A percentile compares a stretch with the other conserved stretches of the same genome.
These are phyloP conservation scores for Stipa capillata DNA, from an alignment of 176 grass and related monocot genomes.

Conservation along the genomic window DNA sequence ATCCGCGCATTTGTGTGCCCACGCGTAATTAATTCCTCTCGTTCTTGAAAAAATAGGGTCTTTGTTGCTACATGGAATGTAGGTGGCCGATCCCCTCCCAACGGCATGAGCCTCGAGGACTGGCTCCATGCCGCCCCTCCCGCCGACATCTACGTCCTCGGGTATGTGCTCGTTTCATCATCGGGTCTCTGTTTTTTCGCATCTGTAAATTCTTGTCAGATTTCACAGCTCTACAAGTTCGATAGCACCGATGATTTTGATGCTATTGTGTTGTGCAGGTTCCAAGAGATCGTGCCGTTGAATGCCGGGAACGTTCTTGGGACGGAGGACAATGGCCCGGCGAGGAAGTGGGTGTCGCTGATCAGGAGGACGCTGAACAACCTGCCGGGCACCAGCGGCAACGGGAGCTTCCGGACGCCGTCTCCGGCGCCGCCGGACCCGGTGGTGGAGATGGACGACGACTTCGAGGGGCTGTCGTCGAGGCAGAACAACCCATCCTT, in stretches of 20 bases:
- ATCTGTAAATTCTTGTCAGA: not conserved
- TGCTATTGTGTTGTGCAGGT: constrained; percentile 27
- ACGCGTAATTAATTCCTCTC: not conserved
- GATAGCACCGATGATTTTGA: not conserved
- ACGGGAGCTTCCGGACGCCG: constrained; percentile 73
- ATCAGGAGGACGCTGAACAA: constrained; percentile 84
- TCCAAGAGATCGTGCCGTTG: constrained; percentile 96
- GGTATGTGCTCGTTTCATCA: constrained; percentile 27
- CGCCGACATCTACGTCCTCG: constrained; percentile 91
- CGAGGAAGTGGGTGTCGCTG: constrained; percentile 87
- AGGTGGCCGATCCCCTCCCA: constrained; percentile 76
- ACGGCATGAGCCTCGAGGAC: constrained; percentile 83
- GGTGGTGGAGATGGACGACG: constrained; percentile 74
- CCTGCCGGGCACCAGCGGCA: constrained; percentile 58
- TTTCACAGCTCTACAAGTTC: not conserved
- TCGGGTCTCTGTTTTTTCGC: not conserved
- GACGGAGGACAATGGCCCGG: constrained; percentile 94
- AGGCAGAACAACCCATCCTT: constrained; percentile 50
- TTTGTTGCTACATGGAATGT: constrained; percentile 99
- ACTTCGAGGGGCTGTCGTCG: constrained; percentile 69
- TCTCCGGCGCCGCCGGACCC: constrained; percentile 71
- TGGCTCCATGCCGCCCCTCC: constrained; percentile 96
- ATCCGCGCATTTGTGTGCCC: not conserved
- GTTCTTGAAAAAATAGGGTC: constrained; percentile 61
- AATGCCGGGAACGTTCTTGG: constrained; percentile 97